A percentile compares a stretch with the other conserved stretches of the same genome.
Evolutionary conservation across 108 stramenopile genomes (phyloP).

Genomic region (Nitzschia inconspicua): DNA sequence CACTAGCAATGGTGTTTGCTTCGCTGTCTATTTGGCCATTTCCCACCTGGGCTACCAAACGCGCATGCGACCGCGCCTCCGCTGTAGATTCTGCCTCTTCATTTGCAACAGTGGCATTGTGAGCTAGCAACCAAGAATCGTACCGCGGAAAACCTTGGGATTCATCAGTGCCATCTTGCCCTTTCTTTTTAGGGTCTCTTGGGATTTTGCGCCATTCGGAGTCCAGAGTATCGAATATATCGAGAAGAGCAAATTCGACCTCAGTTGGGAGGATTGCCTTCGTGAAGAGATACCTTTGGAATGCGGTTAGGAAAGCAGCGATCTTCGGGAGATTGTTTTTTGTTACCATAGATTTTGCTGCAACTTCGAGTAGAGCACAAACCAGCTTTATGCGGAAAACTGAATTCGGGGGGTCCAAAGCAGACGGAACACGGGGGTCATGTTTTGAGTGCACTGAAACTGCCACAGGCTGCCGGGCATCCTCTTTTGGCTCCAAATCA

Average conservation of each 20-base stretch:
- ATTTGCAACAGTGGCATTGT: constrained; percentile 66
- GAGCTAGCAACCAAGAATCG: constrained; percentile 76
- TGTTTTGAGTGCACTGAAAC: constrained; percentile 72
- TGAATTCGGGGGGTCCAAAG: constrained; percentile 81
- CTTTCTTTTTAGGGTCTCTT: constrained; percentile 35
- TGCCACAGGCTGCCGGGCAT: constrained; percentile 38
- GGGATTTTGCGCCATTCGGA: constrained; percentile 58
- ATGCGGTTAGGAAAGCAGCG: constrained; percentile 67
- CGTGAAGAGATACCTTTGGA: constrained; percentile 93
- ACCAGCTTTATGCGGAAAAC: constrained; percentile 84
- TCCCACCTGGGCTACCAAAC: constrained; percentile 65
- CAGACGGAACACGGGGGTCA: constrained; percentile 87
- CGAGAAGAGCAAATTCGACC: constrained; percentile 89
- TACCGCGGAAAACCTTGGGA: constrained; percentile 58
- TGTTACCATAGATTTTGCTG: constrained; percentile 63
- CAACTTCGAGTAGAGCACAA: constrained; percentile 79
- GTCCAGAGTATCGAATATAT: constrained; percentile 88
- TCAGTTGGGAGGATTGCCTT: constrained; percentile 87
- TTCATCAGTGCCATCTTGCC: constrained; percentile 3
- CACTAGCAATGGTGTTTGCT: constrained; percentile 29
- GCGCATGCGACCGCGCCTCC: constrained; percentile 30
- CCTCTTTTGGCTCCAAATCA: constrained; percentile 26
- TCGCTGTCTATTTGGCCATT: constrained; percentile 16
- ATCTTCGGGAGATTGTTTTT: constrained; percentile 56
- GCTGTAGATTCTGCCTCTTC: constrained; percentile 52